These are phyloP conservation scores for Rhynchosporium agropyri DNA, from an alignment of 2,329 filamentous ascomycete genomes.

Conservation along the genomic window DNA sequence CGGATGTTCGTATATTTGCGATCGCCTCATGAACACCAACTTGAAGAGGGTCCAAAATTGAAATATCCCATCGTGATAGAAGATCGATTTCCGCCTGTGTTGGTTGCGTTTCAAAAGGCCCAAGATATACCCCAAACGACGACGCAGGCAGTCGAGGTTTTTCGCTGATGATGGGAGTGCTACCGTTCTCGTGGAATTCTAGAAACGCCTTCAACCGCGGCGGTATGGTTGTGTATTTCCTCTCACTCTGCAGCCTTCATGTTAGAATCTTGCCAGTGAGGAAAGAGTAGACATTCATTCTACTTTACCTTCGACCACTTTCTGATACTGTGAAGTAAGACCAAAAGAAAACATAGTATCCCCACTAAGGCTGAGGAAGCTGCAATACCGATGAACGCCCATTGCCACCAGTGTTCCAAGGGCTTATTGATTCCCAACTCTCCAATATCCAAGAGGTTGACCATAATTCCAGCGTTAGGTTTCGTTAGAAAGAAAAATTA, in stretches of 20 bases:
- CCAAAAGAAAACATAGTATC: conserved; percentile 6
- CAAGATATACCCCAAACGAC: conserved; percentile 17
- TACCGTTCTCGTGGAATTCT: conserved; percentile 7
- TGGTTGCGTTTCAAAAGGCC: conserved; percentile 2
- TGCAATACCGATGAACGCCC: conserved; percentile 16
- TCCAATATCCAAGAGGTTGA: conserved; percentile 6
- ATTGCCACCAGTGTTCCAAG: conserved; percentile 19
- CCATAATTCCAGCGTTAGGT: conserved; percentile 5
- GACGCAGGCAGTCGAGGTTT: conserved; percentile 8
- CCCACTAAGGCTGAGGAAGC: conserved; percentile 12
- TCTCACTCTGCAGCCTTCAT: conserved; percentile 3
- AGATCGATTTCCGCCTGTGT: conserved; percentile 5
- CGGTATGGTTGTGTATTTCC: conserved; percentile 8
- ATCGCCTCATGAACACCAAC: conserved; percentile 10
- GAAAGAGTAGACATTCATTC: background rate
- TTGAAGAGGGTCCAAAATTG: conserved; percentile 11
- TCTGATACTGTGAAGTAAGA: conserved; percentile 5
- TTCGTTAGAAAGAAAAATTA: conserved; percentile 2
- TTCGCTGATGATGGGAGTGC: conserved; percentile 3
- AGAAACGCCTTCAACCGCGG: conserved; percentile 11
- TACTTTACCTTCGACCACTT: conserved; percentile 14
- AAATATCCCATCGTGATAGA: conserved; percentile 16
- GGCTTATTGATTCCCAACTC: conserved; percentile 13
- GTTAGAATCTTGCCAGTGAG: background rate
- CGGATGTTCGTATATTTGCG: conserved; percentile 1